Evolutionary conservation across 371 early-diverging fungal species (phyloP), one percentile per base, ranked within the genome.

Genomic region (Rhizopus arrhizus): DNA sequence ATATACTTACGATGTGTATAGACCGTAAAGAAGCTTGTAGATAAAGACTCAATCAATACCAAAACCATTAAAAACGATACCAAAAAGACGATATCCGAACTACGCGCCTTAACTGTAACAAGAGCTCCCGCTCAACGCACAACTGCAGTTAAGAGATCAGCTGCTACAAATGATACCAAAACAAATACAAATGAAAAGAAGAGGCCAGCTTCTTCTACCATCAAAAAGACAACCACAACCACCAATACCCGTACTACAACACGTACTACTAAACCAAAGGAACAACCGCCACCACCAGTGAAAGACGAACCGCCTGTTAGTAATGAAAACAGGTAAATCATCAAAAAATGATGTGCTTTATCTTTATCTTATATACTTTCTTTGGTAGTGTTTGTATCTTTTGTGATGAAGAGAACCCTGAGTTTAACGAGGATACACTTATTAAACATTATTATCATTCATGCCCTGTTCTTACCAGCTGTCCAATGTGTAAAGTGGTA

Each of bases 361-460:
- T 47, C 28, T 12, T 47, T 34, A 5, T 34, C 13, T 51, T 11
- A 46, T 46, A 46, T 32, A 5, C 32, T 34, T 40, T 28, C n/a
- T 42, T 43, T 22, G 42, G 11, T n/a, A 74, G 70, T 31, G 43
- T 64, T 13, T 93, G 93, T 69, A 87, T 92, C 12, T 93, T 93
- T 56, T 93, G 93, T 66, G 90, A 88, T 35, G 87, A 90, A 65
- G 69, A 71, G 7, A 85, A 84, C 56, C 76, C 75, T 10, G 69
- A 63, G 0, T 93, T 91, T 57, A 90, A 86, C 9, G 91, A 91
- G 45, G 89, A 90, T 46, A 82, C 75, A 0, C 68, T 93, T 4
- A 88, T 92, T 28, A 64, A 76, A 6, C 93, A 93, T 63, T 92
- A 92, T 62, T 91, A 91, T 81, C 75, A 82, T 33, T 82, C 87